Base-by-base conservation (phyloP, 768 basidiomycete genomes). In the Termitomyces sp. region DNA sequence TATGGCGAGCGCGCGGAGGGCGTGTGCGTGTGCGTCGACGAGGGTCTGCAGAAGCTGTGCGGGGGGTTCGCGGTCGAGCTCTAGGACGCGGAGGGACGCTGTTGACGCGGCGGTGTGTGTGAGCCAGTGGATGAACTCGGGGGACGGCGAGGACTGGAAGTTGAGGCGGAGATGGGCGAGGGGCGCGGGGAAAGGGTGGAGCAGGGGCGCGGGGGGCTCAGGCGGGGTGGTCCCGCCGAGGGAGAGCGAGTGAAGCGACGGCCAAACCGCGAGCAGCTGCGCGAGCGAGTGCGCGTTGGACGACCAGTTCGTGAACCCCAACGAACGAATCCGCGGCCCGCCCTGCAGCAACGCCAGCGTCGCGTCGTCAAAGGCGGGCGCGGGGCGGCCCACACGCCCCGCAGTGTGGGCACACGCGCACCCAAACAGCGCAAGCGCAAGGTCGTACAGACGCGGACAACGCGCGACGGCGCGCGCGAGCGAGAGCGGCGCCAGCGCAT, bases 231-330 rank as follows among this genome's bases (percentile, higher is more conserved):
- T 81, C 32, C 86, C 87, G 57, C 80, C 78, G 42, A 87, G 75
- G 51, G 78, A 74, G 34, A 90, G 79, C 22, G 79, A 77, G 53
- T 72, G 72, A 55, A 90, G 70, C 16, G 77, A 73, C 2, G 86
- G 78, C 81, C 84, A 89, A 55, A 85, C 72, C 52, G 80, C 77
- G 60, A 90, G 80, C 41, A 90, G 78, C 68, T 87, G 84, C 47
- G 76, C 71, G 52, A 89, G 71, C 16, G 79, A 72, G 41, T 80
- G 70, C 50, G 76, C 70, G 65, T 86, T 83, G 59, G 84, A 80
- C 12, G 88, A 84, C 86, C 86, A 89, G 65, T 90, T 90, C 66
- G 78, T 80, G 64, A 90, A 85, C 55, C 79, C 78, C 5, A 90
- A 74, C 5, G 76, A 69, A 31, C 77, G 72, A 60, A 83, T 80